Evolutionary conservation across 2,329 filamentous ascomycete genomes (phyloP).

Genomic region (Shiraia sp.): DNA sequence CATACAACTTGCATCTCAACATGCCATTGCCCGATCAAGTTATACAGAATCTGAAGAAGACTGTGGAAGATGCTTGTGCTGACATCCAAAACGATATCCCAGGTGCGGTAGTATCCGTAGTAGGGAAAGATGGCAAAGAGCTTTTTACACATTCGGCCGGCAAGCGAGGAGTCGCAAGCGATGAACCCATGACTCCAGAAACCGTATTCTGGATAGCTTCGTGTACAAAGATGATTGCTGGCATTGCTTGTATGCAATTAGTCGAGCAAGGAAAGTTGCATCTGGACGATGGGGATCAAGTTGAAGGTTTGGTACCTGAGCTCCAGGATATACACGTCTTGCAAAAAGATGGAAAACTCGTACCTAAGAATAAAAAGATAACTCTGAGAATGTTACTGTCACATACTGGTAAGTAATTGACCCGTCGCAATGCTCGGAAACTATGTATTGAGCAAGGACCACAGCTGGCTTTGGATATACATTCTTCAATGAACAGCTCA

Average conservation of each 20-base stretch:
- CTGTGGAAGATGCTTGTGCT: conserved; percentile 22
- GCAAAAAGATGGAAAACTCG: conserved; percentile 34
- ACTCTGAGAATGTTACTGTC: conserved; percentile 54
- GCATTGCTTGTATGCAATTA: conserved; percentile 38
- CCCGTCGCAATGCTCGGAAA: no score
- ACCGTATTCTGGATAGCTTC: conserved; percentile 60
- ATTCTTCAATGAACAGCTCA: conserved; percentile 51
- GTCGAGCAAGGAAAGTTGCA: conserved; percentile 37
- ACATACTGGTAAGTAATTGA: conserved; percentile 44
- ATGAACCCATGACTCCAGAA: conserved; percentile 61
- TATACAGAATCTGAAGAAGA: conserved; percentile 12
- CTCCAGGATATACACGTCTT: conserved; percentile 46
- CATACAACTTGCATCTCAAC: background rate
- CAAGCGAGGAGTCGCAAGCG: conserved; percentile 39
- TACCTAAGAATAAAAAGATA: conserved; percentile 50
- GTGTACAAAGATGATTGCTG: conserved; percentile 48
- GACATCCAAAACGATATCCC: conserved; percentile 36
- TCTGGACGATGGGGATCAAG: conserved; percentile 31
- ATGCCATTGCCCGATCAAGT: conserved; percentile 17
- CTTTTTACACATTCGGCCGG: conserved; percentile 48
- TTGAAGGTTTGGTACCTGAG: conserved; percentile 32
- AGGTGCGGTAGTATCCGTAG: conserved; percentile 48
- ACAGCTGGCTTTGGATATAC: conserved; percentile 53
- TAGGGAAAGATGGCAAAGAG: conserved; percentile 48
- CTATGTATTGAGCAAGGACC: background rate